Base-by-base conservation (phyloP, 257 asterid genomes). In the Haberlea rhodopensis region DNA sequence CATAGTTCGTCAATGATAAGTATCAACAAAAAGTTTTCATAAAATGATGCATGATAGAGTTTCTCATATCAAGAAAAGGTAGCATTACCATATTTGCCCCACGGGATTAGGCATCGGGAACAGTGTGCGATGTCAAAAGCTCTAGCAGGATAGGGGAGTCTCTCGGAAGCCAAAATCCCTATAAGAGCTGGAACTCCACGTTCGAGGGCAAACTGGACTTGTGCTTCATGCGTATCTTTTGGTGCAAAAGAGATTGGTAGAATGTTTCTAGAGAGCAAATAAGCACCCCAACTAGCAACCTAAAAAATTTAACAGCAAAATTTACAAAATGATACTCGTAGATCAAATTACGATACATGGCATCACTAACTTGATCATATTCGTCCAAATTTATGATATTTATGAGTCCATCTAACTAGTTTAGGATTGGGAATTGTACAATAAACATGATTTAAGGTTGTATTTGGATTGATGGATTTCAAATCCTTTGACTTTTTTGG, bases 211-310 rank as follows among this genome's bases (percentile, higher is more conserved):
- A 89, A 85, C 24, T 90, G 97, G 7, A 94, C 96, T 70, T 92
- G 99, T 9, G 99, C 99, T 62, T 78, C 91, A 43, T 92, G 99
- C 0, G 96, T 89, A 76, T 92, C 99, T 78, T 82, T 85, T 0
- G 99, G 98, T 0, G 99, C 97, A 48, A 92, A 89, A 1, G 99
- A 92, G 69, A 92, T 69, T 0, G 97, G 85, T 3, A 92, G 58
- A 60, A 92, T 81, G 77, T 89, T 67, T 31, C 95, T 62, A 16
- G 91, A 82, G 5, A 92, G 81, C 66, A 92, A 81, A 66, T 89
- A 92, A n/a, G 99, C 97, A 10, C 99, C 99, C 90, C 92, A 92
- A 64, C 99, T 92, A 0, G 99, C 99, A 53, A 92, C 99, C 99
- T 92, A 16, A 18, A 19, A 25, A 11, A 54, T 51, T 15, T 15